Evolutionary conservation across 1,139 yeast genomes (phyloP).

Genomic region (Debaryomyces robertsiae): DNA sequence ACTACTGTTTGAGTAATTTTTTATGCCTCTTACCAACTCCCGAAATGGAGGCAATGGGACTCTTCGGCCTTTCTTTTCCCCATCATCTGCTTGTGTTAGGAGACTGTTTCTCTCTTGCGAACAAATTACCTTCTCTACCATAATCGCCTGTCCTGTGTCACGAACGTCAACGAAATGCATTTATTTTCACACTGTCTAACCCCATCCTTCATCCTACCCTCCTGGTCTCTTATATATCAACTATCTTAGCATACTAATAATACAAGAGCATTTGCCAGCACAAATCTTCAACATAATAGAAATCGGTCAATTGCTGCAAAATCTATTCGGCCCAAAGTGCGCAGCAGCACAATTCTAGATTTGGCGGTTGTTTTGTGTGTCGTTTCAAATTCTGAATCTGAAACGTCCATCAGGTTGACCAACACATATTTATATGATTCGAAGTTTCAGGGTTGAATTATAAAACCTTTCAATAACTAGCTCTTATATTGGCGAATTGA

Average conservation of each 20-base stretch:
- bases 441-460: conserved; percentile 16
- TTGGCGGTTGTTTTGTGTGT: conserved; percentile 15
- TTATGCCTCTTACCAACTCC: conserved; percentile 5
- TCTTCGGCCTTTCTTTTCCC: neutral
- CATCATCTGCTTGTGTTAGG: neutral
- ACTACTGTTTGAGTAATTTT: neutral
- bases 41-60: conserved; percentile 2
- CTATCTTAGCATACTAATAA: conserved; percentile 3
- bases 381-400: conserved; percentile 25
- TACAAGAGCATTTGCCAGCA: neutral
- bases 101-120: neutral
- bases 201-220: neutral
- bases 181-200: neutral
- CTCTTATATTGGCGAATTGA: conserved; percentile 2
- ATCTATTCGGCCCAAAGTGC: conserved; percentile 4
- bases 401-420: conserved; percentile 17
- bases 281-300: conserved; percentile 7
- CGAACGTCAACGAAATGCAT: conserved; percentile 3
- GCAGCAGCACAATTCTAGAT: conserved; percentile 10
- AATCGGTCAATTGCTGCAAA: conserved; percentile 8
- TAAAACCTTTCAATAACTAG: conserved; percentile 5
- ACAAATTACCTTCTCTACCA: neutral
- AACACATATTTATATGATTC: conserved; percentile 12
- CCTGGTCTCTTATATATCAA: neutral
- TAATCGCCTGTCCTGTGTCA: neutral